Evolutionary conservation across 1,284 basidiomycete species (phyloP).

Genomic region (Serendipita sp.): DNA sequence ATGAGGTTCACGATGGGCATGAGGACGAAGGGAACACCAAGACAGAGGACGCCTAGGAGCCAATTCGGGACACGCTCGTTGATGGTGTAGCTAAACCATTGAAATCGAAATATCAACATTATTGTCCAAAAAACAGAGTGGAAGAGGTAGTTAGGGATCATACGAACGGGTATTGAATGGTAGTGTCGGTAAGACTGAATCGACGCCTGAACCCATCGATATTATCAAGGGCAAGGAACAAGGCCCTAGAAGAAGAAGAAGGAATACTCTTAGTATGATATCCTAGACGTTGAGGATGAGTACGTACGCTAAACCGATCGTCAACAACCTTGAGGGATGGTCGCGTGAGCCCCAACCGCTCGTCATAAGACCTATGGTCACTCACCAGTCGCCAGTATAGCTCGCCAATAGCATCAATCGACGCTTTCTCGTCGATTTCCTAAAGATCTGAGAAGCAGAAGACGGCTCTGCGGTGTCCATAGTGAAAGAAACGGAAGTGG

Average conservation of each 20-base stretch:
- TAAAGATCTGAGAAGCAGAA: background rate
- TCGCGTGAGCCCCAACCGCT: background rate
- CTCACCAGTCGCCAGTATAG: conserved; percentile 65
- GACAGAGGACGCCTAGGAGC: conserved; percentile 53
- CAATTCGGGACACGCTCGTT: conserved; percentile 69
- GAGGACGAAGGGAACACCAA: conserved; percentile 52
- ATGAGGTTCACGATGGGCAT: conserved; percentile 55
- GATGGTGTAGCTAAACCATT: conserved; percentile 52
- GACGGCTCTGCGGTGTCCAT: background rate
- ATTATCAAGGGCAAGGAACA: conserved; percentile 55
- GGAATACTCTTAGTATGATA: conserved; percentile 5
- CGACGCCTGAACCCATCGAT: conserved; percentile 70
- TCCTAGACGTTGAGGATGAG: background rate
- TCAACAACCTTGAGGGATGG: conserved; percentile 41
- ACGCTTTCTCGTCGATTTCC: background rate
- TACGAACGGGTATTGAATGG: background rate
- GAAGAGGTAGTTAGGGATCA: background rate
- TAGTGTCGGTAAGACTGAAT: conserved; percentile 65
- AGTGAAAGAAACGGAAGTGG: background rate
- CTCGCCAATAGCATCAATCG: conserved; percentile 30
- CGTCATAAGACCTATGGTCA: background rate
- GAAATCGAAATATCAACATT: conserved; percentile 10
- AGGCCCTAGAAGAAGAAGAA: conserved; percentile 29
- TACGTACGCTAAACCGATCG: conserved; percentile 53
- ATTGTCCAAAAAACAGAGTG: background rate